A percentile compares a stretch with the other conserved stretches of the same genome.
phyloP scores from a whole-genome alignment of 2,329 filamentous ascomycete species.

The Colletotrichum zoysiae region DNA sequence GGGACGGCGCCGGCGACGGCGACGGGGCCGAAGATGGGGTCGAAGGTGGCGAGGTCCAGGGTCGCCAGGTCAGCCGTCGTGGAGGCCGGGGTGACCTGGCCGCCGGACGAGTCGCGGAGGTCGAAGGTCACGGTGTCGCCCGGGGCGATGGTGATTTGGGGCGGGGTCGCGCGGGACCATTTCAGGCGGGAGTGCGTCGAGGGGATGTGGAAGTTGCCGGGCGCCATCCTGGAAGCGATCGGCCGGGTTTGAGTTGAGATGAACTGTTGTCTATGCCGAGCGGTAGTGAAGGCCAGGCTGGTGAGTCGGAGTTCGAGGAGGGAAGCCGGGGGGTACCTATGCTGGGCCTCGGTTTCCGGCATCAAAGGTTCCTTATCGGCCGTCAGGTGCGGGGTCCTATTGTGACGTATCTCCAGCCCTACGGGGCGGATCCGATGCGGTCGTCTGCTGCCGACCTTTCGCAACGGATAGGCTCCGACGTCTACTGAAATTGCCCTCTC shows the following conservation, averaged over 20 bases:
- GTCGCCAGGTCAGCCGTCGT: conserved; percentile 53
- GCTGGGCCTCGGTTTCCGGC: neutral
- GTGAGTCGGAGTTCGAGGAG: neutral
- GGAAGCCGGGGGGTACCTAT: neutral
- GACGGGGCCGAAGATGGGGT: conserved; percentile 65
- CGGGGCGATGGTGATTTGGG: conserved; percentile 60
- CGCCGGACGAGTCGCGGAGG: conserved; percentile 63
- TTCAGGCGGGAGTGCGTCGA: conserved; percentile 55
- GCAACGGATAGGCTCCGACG: neutral
- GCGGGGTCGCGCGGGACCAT: conserved; percentile 61
- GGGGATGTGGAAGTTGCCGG: conserved; percentile 45
- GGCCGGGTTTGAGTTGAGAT: neutral
- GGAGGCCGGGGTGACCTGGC: conserved; percentile 60
- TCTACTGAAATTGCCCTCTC: neutral
- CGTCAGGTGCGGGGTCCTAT: conserved; percentile 11
- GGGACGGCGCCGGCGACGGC: conserved; percentile 62
- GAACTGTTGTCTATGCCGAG: neutral
- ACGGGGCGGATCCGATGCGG: neutral
- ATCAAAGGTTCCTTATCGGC: conserved; percentile 17
- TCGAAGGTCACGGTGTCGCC: conserved; percentile 62
- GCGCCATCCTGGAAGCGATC: conserved; percentile 3
- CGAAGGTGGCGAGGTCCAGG: conserved; percentile 57
- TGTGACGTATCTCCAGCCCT: conserved; percentile 6
- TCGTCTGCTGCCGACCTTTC: neutral
- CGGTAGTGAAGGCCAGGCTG: neutral